phyloP scores from a whole-genome alignment of 2,329 filamentous ascomycete species.

The Aspergillus terreus region DNA sequence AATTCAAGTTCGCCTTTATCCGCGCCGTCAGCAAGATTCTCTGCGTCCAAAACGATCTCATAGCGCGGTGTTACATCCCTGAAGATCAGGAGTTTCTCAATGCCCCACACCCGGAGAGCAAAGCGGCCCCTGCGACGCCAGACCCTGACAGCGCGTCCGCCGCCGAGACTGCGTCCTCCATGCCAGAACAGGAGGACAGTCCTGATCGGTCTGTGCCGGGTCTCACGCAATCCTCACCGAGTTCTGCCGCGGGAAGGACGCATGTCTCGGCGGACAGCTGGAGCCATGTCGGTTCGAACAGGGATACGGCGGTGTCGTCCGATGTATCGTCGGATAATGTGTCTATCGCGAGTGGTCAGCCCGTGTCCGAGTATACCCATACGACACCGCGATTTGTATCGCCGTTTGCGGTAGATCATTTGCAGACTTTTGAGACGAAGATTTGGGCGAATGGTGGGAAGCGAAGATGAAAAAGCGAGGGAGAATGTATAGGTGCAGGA shows the following conservation, averaged over 20 bases:
- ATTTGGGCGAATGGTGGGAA: slow-evolving; percentile 8
- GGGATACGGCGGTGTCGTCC: too few relatives aligned
- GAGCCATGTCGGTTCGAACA: too few relatives aligned
- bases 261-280: too few relatives aligned
- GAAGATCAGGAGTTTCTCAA: slow-evolving; percentile 7
- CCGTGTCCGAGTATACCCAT: background rate
- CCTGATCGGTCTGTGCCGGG: background rate
- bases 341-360: slow-evolving; percentile 4
- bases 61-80: slow-evolving; percentile 8
- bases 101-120: background rate
- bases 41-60: slow-evolving; percentile 12
- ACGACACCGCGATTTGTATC: background rate
- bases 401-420: slow-evolving; percentile 4
- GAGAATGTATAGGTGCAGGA: too few relatives aligned
- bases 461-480: too few relatives aligned
- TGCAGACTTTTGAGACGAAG: slow-evolving; percentile 12
- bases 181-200: background rate
- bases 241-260: background rate
- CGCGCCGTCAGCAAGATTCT: slow-evolving; percentile 8
- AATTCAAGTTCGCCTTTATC: slow-evolving; percentile 9
- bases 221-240: slow-evolving; percentile 1
- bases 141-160: background rate
- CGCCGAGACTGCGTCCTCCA: background rate
- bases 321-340: background rate
- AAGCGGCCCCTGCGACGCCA: background rate